Evolutionary conservation across 2,329 filamentous ascomycete genomes (phyloP).

Genomic region (Keithomyces neogunnii): DNA sequence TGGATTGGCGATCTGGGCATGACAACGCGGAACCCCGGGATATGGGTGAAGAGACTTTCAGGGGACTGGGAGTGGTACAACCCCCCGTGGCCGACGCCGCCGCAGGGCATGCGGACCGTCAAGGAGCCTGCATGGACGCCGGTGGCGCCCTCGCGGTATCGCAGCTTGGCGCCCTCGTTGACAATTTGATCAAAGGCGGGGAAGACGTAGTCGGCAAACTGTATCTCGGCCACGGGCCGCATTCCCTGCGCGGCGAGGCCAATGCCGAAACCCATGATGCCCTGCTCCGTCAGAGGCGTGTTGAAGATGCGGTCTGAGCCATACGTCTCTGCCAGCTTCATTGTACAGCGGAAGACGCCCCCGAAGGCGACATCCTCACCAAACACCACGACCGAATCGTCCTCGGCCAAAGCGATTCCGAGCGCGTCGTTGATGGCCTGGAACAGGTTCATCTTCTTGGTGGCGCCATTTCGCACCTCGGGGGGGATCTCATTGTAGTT

Average conservation of each 20-base stretch:
- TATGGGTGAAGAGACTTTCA: conserved; percentile 79
- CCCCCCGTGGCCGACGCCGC: conserved; percentile 81
- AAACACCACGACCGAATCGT: conserved; percentile 83
- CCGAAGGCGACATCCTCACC: conserved; percentile 97
- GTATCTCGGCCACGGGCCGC: conserved; percentile 88
- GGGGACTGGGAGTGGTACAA: conserved; percentile 86
- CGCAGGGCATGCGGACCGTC: conserved; percentile 84
- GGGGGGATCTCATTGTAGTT: conserved; percentile 62
- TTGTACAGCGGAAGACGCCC: conserved; percentile 90
- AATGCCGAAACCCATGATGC: conserved; percentile 88
- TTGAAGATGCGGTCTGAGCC: conserved; percentile 91
- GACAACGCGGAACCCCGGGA: conserved; percentile 77
- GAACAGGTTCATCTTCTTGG: conserved; percentile 87
- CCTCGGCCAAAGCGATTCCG: conserved; percentile 68
- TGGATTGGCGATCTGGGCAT: conserved; percentile 80
- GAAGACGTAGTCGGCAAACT: conserved; percentile 92
- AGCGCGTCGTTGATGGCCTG: conserved; percentile 90
- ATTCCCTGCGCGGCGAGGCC: conserved; percentile 85
- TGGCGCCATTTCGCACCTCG: conserved; percentile 57
- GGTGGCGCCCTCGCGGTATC: conserved; percentile 61
- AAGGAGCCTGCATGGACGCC: conserved; percentile 63
- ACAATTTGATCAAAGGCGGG: conserved; percentile 92
- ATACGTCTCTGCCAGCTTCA: conserved; percentile 81
- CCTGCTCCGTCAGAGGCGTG: conserved; percentile 88
- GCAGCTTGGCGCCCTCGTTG: conserved; percentile 83